Percentiles rank a stretch among this genome's conserved stretches.
Conservation (phyloP, 192 early-diverging fungal genomes). For the Coemansia brasiliensis region DNA sequence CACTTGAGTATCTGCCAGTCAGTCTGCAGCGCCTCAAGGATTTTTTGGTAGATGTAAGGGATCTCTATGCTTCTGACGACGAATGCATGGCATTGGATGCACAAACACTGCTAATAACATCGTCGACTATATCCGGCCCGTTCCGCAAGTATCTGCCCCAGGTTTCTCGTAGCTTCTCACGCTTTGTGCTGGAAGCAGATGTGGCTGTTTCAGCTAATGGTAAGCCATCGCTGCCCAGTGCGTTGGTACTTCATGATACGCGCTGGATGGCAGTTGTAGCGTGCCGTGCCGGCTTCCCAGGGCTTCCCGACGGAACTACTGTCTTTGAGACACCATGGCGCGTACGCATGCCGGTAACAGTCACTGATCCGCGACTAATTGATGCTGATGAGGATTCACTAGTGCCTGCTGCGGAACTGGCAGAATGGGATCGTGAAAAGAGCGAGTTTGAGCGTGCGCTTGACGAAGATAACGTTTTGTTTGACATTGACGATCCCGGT, state of each 20-base stretch:
- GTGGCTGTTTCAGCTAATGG: conserved; percentile 1
- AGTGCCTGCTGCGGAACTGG: conserved; percentile 46
- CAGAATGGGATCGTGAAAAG: conserved; percentile 45
- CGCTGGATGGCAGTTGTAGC: conserved; percentile 43
- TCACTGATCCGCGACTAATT: conserved; percentile 27
- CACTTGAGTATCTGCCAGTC: conserved; percentile 49
- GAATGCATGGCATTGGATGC: conserved; percentile 36
- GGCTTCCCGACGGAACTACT: conserved; percentile 30
- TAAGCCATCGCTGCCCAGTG: conserved; percentile 35
- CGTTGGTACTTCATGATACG: conserved; percentile 52
- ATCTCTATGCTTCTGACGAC: conserved; percentile 38
- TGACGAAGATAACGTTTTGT: conserved; percentile 54
- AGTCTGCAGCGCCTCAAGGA: conserved; percentile 43
- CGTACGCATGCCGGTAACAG: conserved; percentile 22
- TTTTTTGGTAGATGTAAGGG: conserved; percentile 44
- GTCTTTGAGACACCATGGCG: conserved; percentile 56
- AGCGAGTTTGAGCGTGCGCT: conserved; percentile 55
- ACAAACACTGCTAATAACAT: conserved; percentile 38
- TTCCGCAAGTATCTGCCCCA: conserved; percentile 43
- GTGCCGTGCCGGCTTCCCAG: conserved; percentile 29
- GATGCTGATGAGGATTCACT: conserved; percentile 37
- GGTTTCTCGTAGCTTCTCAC: conserved; percentile 44
- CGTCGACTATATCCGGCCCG: conserved; percentile 41
- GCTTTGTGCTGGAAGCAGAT: conserved; percentile 44
- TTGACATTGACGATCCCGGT: conserved; percentile 54